Evolutionary conservation across 139 green algal genomes (phyloP).

Genomic region (Micractinium sp.): DNA sequence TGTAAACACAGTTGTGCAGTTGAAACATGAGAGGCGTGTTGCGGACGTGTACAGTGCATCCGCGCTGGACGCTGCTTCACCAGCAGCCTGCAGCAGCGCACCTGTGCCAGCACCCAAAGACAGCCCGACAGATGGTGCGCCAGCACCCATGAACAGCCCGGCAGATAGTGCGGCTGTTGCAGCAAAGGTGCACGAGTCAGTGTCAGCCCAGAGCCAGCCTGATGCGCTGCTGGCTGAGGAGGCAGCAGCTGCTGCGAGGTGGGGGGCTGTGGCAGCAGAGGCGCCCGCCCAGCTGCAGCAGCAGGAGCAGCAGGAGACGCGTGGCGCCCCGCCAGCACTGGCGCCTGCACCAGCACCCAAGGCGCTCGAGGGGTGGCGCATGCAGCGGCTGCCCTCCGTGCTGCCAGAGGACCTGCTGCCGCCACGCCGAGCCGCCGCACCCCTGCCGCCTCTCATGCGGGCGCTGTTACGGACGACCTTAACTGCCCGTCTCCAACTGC

Average conservation of each 20-base stretch:
- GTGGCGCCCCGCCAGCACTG: background rate
- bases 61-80: background rate
- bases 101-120: background rate
- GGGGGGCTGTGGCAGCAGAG: background rate
- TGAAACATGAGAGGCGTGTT: no score
- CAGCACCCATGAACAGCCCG: no score
- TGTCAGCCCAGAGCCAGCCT: no score
- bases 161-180: no score
- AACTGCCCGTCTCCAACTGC: background rate
- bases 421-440: no score
- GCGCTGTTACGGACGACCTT: no score
- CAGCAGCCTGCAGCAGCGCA: background rate
- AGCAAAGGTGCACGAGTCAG: no score
- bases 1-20: no score
- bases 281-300: background rate
- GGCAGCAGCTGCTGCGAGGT: no score
- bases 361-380: background rate
- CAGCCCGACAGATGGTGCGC: background rate
- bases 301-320: background rate
- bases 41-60: background rate
- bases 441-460: background rate
- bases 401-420: background rate
- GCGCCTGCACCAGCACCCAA: background rate
- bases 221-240: no score
- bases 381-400: constrained; percentile 9